Base-by-base conservation (phyloP, 2,329 filamentous ascomycete species). In the Claviceps africana region DNA sequence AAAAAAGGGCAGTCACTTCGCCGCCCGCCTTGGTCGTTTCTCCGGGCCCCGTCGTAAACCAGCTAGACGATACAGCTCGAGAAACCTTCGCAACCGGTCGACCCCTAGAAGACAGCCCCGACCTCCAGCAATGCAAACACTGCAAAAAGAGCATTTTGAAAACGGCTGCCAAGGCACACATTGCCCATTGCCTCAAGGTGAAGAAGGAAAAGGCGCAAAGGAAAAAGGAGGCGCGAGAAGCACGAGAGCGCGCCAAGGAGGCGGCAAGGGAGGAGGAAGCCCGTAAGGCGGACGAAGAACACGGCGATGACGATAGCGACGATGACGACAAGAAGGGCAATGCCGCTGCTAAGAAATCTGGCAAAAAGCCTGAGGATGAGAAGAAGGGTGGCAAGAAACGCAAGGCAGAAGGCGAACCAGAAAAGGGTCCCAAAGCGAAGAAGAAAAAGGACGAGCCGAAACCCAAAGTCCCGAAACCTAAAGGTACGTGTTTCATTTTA, bases 371-470 rank as follows among this genome's bases (percentile, higher is more conserved):
- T 10, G 79, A 79, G 43, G 75, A 79, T 9, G 81, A 82, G 49
- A 78, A 77, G 54, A 84, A 83, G 60, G 46, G 50, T 13, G 81
- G 83, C 47, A 90, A 89, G 73, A 89, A 89, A 69, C 75, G 85
- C 54, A 89, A 88, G 68, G 83, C 85, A 8, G 84, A 88, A 51
- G 77, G 72, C 8, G 83, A 90, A 59, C 77, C 79, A n/a, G 85
- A 88, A 51, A 93, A 93, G 70, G 85, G 79, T 17, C 85, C 86
- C 0, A 93, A 91, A 68, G 80, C 83, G 58, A 95, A 95, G 74
- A 95, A 95, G 74, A 95, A 95, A 74, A 95, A 95, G 71, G 88
- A 95, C 56, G 88, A 95, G 62, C 83, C 84, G 1, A 94, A 94
- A 65, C 76, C 83, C 21, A 95, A 94, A 68, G 75, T 79, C 1